Evolutionary conservation across 1,139 yeast genomes (phyloP).

Genomic region (Tardiomyces blankii): DNA sequence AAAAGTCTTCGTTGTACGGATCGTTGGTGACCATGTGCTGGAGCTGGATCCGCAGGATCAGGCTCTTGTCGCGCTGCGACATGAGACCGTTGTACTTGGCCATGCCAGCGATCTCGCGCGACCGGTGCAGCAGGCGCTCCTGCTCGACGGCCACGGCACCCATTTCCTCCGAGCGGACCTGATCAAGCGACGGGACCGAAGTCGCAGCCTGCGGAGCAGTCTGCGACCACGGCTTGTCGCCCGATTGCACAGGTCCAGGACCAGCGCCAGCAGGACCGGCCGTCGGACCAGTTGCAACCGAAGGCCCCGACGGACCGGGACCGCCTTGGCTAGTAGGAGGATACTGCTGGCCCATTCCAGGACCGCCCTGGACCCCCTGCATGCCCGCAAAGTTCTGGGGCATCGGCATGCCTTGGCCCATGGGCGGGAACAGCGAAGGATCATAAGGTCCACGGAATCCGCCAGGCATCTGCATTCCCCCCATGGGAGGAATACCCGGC

Average conservation of each 20-base stretch:
- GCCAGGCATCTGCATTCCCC: constrained; percentile 7
- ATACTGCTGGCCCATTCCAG: constrained; percentile 1
- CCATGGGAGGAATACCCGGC: too few relatives aligned
- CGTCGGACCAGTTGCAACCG: too few relatives aligned
- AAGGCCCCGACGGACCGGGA: too few relatives aligned
- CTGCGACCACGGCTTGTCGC: too few relatives aligned
- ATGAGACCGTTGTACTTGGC: constrained; percentile 82
- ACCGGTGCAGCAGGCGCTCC: constrained; percentile 48
- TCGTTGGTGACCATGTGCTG: constrained; percentile 96
- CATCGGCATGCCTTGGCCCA: constrained; percentile 3
- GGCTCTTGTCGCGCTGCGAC: constrained; percentile 96
- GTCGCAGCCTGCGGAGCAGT: background rate
- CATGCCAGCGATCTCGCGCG: constrained; percentile 68
- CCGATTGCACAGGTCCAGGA: too few relatives aligned
- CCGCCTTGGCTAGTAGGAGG: background rate
- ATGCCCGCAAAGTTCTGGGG: background rate
- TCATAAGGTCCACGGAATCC: background rate
- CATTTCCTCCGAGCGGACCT: constrained; percentile 25
- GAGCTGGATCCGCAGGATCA: constrained; percentile 85
- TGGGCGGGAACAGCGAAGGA: background rate
- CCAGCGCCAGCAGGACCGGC: too few relatives aligned
- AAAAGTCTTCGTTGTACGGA: constrained; percentile 94
- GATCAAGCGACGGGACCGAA: constrained; percentile 15
- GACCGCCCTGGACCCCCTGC: background rate
- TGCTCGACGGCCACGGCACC: constrained; percentile 16